Evolutionary conservation across 352 stramenopile genomes (phyloP), one percentile per base, ranked within the genome.

Genomic region (Pythium sp.): DNA sequence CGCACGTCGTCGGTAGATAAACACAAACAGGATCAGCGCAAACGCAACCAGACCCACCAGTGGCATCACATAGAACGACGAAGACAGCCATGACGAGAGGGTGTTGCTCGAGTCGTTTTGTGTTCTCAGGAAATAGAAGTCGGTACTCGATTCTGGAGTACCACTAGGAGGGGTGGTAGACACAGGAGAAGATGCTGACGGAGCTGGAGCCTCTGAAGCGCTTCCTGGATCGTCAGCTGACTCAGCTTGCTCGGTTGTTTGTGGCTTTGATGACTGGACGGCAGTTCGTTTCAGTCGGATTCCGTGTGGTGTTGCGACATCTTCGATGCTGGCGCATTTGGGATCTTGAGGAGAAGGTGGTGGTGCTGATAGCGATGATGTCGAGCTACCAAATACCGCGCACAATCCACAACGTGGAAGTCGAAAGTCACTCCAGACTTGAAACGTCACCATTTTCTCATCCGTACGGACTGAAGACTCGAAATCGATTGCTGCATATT

Each of bases 381-480:
- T 8, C 38, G 53, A 28, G 30, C 26, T 57, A 30, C 79, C 79
- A 78, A 89, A 89, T 2, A 60, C n/a, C 46, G 75, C 74, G 34
- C 82, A 91, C 4, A 77, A 74, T 24, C 81, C 81, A 60, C 82
- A 91, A 0, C 70, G 82, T 68, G 82, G 81, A 1, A 89, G 68
- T n/a, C 68, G 64, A 0, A 89, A 65, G 2, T 76, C 67, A 24
- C 43, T 41, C 82, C 80, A 91, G 38, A 77, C 66, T 51, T 87
- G 75, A 47, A 65, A 79, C 7, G 20, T 26, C 14, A 28, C 1
- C 30, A 22, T 26, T 46, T 36, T 54, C 14, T 38, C 54, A 41
- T 41, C 28, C 20, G 12, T 28, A 3, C 15, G 12, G 20, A 11
- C 53, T n/a, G 58, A 24, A 53, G 22, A 66, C 46, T 62, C 41